These are phyloP conservation scores for Calendula officinalis DNA, from an alignment of 129 eudicot species.

Conservation along the genomic window DNA sequence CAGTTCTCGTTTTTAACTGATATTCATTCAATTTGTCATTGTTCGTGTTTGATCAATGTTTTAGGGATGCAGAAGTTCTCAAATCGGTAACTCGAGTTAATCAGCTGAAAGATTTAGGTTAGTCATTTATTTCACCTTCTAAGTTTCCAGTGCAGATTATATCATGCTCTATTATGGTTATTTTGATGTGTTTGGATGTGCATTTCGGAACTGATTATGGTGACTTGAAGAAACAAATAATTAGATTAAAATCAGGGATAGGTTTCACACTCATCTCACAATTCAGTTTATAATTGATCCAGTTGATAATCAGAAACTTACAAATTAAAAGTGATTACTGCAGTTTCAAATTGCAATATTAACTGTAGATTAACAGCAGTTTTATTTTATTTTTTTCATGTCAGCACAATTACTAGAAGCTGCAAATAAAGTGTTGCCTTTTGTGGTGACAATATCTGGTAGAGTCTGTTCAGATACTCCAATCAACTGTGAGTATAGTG, in stretches of 20 bases:
- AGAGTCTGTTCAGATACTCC: slow-evolving; percentile 95
- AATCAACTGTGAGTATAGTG: slow-evolving; percentile 81
- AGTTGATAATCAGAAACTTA: too few relatives aligned
- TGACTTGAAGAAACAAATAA: too few relatives aligned
- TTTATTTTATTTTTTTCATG: slow-evolving; percentile 8
- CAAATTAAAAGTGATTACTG: too few relatives aligned
- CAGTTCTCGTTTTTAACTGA: background rate
- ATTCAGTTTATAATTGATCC: too few relatives aligned
- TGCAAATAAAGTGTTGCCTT: slow-evolving; percentile 78
- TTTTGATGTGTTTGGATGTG: too few relatives aligned
- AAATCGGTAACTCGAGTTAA: slow-evolving; percentile 83
- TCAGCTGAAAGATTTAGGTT: slow-evolving; percentile 90
- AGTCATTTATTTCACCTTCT: slow-evolving; percentile 5
- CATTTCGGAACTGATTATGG: too few relatives aligned
- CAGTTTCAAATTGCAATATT: too few relatives aligned
- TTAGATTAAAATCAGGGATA: too few relatives aligned
- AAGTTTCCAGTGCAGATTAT: too few relatives aligned
- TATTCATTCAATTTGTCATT: background rate
- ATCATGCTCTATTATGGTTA: too few relatives aligned
- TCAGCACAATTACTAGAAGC: slow-evolving; percentile 80
- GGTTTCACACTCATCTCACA: too few relatives aligned
- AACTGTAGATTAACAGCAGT: too few relatives aligned
- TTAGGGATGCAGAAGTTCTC: slow-evolving; percentile 88
- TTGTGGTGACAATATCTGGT: slow-evolving; percentile 87
- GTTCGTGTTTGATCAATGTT: slow-evolving; percentile 21